These are phyloP conservation scores for Chionographis japonica DNA, from an alignment of 106 monocot species.

Conservation along the genomic window DNA sequence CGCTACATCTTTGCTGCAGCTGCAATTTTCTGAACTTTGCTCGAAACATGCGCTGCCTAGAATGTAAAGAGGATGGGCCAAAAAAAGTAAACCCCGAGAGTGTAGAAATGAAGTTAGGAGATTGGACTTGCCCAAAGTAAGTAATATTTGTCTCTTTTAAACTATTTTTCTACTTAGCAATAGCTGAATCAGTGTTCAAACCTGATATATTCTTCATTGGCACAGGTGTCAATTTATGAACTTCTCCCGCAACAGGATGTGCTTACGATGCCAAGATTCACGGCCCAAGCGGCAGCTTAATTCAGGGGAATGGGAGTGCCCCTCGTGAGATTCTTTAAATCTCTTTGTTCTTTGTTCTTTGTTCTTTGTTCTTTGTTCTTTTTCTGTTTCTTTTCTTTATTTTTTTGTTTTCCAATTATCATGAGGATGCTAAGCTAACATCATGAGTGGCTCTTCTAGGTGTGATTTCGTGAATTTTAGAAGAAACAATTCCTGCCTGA, in stretches of 20 bases:
- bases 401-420: background rate
- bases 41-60: slow-evolving; percentile 63
- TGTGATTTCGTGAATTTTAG: slow-evolving; percentile 63
- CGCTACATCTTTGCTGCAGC: slow-evolving; percentile 29
- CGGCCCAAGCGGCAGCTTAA: slow-evolving; percentile 45
- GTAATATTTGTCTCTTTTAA: background rate
- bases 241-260: slow-evolving; percentile 53
- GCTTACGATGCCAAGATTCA: slow-evolving; percentile 39
- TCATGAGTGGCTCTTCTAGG: slow-evolving; percentile 12
- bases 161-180: background rate
- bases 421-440: background rate
- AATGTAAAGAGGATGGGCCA: slow-evolving; percentile 69
- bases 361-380: background rate
- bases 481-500: slow-evolving; percentile 48
- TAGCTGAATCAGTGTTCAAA: background rate
- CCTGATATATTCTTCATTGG: slow-evolving; percentile 2
- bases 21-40: slow-evolving; percentile 90
- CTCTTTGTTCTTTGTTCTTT: background rate
- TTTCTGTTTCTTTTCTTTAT: background rate
- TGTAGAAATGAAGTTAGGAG: slow-evolving; percentile 80
- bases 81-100: slow-evolving; percentile 22
- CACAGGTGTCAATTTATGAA: slow-evolving; percentile 70
- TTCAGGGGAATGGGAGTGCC: slow-evolving; percentile 77
- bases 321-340: slow-evolving; percentile 23
- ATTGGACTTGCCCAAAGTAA: slow-evolving; percentile 86